These are phyloP conservation scores for Tuber aestivum DNA, from an alignment of 495 filamentous ascomycete genomes.

Conservation along the genomic window DNA sequence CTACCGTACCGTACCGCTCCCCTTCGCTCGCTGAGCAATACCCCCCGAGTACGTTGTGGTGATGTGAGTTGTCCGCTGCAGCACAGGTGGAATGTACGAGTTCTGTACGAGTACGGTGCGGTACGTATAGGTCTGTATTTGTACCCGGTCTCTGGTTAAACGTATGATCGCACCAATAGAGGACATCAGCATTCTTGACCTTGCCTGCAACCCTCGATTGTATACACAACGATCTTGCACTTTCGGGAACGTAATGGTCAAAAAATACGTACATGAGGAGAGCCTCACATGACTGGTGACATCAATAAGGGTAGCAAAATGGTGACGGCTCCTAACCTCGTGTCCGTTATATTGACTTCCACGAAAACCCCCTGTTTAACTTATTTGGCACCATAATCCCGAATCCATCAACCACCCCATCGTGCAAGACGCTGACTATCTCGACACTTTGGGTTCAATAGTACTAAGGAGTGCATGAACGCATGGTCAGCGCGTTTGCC, in stretches of 20 bases:
- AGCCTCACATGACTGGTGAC: constrained; percentile 30
- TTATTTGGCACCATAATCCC: constrained; percentile 4
- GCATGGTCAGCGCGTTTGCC: neutral
- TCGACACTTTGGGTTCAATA: neutral
- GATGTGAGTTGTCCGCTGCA: constrained; percentile 35
- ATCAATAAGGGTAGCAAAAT: constrained; percentile 27
- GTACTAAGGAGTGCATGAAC: neutral
- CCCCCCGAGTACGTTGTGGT: constrained; percentile 13
- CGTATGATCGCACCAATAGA: constrained; percentile 1
- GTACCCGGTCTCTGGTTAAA: neutral
- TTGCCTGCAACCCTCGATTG: constrained; percentile 21
- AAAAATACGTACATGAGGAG: constrained; percentile 17
- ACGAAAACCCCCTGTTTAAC: constrained; percentile 12
- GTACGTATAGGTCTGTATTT: neutral
- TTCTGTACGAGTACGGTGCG: constrained; percentile 6
- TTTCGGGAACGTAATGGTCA: constrained; percentile 24
- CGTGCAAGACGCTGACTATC: neutral
- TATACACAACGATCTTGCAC: constrained; percentile 28
- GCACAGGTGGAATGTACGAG: constrained; percentile 32
- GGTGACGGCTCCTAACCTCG: constrained; percentile 25
- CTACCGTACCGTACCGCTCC: constrained; percentile 1
- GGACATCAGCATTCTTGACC: constrained; percentile 11
- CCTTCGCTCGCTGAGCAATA: neutral
- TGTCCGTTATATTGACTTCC: constrained; percentile 25
- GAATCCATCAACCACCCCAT: neutral